Conservation (phyloP, 768 basidiomycete genomes). For the Rhizopogon vesiculosus region DNA sequence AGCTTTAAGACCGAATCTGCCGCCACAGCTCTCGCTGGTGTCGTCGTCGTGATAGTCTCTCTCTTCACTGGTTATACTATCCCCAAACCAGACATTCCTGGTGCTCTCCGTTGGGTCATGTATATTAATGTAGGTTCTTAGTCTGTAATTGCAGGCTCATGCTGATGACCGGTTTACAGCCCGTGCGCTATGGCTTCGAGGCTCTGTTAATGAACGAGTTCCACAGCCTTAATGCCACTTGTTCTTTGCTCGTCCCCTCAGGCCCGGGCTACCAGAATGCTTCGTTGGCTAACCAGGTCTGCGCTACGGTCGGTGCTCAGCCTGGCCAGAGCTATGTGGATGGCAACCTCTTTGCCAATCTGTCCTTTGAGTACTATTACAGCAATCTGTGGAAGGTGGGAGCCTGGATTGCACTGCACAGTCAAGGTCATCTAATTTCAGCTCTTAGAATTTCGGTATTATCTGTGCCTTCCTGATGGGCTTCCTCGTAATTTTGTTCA, state of each 20-base stretch:
- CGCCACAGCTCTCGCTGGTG: constrained; percentile 56
- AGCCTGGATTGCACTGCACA: not conserved
- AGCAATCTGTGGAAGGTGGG: constrained; percentile 46
- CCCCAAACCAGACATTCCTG: constrained; percentile 60
- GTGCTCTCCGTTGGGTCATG: constrained; percentile 63
- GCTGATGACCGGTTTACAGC: not conserved
- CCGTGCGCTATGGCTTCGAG: constrained; percentile 43
- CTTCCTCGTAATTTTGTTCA: constrained; percentile 52
- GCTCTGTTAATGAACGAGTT: constrained; percentile 82
- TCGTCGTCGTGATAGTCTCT: constrained; percentile 49
- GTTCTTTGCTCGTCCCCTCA: constrained; percentile 54
- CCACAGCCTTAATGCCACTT: constrained; percentile 58
- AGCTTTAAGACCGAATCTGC: constrained; percentile 53
- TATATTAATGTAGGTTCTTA: constrained; percentile 47
- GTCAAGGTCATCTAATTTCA: not conserved
- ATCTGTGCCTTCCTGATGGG: constrained; percentile 55
- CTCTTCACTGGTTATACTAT: constrained; percentile 56
- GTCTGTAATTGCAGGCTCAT: not conserved
- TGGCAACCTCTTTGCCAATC: constrained; percentile 51
- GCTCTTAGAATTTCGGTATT: constrained; percentile 59
- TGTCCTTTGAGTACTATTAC: constrained; percentile 39
- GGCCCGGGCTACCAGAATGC: constrained; percentile 59
- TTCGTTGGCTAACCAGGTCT: constrained; percentile 66
- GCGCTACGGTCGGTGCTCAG: constrained; percentile 62
- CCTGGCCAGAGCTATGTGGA: constrained; percentile 55